Base-by-base conservation (phyloP, 179 eudicot genomes). In the Monotropa hypopitys region DNA sequence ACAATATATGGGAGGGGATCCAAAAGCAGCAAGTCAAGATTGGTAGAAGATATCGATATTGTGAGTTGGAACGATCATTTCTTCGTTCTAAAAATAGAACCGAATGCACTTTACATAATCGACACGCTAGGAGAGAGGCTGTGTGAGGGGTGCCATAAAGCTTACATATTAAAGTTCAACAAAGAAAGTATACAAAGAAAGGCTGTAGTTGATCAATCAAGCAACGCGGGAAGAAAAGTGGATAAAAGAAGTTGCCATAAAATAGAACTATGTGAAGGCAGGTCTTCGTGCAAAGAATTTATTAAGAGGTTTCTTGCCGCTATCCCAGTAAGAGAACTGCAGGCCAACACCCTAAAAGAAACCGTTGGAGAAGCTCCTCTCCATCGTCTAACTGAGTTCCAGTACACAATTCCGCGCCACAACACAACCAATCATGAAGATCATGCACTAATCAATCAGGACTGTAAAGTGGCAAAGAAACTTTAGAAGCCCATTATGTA, bases 11-110 rank as follows among this genome's bases (percentile, higher is more conserved):
- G 85, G 79, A 80, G 61, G 83, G 77, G 81, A 73, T 83, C 32
- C 42, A 63, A 50, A n/a, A 56, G 42, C 4, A 70, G 73, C 15
- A 76, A 70, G 30, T 67, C 80, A 20, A 7, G 67, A 18, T 50
- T 20, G 26, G 79, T 43, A 47, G 83, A 73, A 62, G 46, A 78
- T 3, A 73, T 83, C 57, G 80, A 76, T 56, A 59, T 83, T 49
- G 85, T 83, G 38, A 83, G 85, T 61, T 83, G 82, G 84, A 81
- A 81, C 69, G 84, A 81, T 65, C 84, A 81, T 40, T 81, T 81
- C 30, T 82, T 82, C 38, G 72, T 82, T 66, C 78, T 82, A 9
- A 82, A 79, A 54, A 73, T 76, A 62, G 85, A 82, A 72, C 42
- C 30, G 8, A 70, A 79, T 71, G 70, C 80, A 26, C 71, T 76